Conservation (phyloP, 148 eudicot species). For the Gaultheria prostrata region DNA sequence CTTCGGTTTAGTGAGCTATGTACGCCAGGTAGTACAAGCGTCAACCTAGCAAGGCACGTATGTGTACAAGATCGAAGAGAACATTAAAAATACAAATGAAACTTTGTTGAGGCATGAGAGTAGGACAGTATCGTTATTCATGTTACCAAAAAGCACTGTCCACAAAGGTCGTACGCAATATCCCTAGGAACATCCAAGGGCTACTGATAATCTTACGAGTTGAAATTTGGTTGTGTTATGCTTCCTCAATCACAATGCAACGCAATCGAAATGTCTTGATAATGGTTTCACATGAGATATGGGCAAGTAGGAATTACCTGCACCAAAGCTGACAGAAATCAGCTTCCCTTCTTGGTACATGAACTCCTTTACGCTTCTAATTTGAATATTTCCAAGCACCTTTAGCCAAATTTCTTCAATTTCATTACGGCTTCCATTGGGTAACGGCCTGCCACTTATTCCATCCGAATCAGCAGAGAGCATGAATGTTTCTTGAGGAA, state of each 20-base stretch:
- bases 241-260: neutral
- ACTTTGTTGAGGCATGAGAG: neutral
- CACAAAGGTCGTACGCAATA: neutral
- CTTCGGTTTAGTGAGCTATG: neutral
- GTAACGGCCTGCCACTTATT: conserved; percentile 25
- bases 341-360: conserved; percentile 81
- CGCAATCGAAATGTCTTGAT: no score
- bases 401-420: conserved; percentile 82
- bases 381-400: conserved; percentile 63
- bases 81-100: neutral
- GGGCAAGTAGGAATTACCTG: conserved; percentile 48
- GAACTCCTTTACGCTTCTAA: conserved; percentile 68
- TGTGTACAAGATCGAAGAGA: neutral
- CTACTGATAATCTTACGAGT: neutral
- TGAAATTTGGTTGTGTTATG: neutral
- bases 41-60: neutral
- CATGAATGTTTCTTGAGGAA: conserved; percentile 31
- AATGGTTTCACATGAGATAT: neutral
- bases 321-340: conserved; percentile 63
- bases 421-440: conserved; percentile 34
- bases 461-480: conserved; percentile 28
- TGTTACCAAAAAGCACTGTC: neutral
- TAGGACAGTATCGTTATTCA: neutral
- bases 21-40: neutral
- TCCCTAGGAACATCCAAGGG: neutral